Base-by-base conservation (phyloP, 2,329 filamentous ascomycete species). In the Phaeosphaeriaceae sp. region DNA sequence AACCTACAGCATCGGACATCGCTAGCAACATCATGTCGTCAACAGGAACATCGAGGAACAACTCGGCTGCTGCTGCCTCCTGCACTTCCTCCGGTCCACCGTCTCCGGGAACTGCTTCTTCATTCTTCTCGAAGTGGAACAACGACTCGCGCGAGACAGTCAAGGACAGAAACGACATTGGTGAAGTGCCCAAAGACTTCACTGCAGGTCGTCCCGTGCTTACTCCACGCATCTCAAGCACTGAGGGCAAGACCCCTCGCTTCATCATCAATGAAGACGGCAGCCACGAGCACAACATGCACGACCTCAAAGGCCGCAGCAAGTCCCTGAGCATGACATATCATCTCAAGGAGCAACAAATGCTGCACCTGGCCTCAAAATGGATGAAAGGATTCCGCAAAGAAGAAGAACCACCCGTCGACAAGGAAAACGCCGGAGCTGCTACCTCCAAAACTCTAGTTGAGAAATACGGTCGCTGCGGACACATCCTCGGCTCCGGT, bases 381-480 rank as follows among this genome's bases (percentile, higher is more conserved):
- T 98, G 94, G 94, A 93, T 97, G 56, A 94, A 97, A 77, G 94
- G 95, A 63, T 84, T 97, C 67, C 92, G 93, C 76, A 90, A 88
- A 66, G 94, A 97, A 77, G 93, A 93, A 77, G 93, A 96, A 59
- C 87, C 85, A 73, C 77, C 88, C 53, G 88, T 89, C 1, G 81
- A 86, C 40, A 92, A 96, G 70, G 92, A 90, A 80, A 94, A 90
- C 76, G 88, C 87, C 23, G 90, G 3, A 9, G 21, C 15, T 21
- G 21, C 8, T 21, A 90, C 73, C 91, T 90, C 71, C 85, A 6
- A 35, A 15, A 93, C 93, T 0, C 83, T 99, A 49, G 92, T 95
- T 1, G 92, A 98, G 74, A 98, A 98, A 77, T 99, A 99, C 76
- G 95, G 95, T 69, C 98, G 98, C 81, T 98, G 95, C 75, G 94